A percentile compares a stretch with the other conserved stretches of the same genome.
Conservation (phyloP, 2,329 filamentous ascomycete genomes). For the Myrmaecium sp. region DNA sequence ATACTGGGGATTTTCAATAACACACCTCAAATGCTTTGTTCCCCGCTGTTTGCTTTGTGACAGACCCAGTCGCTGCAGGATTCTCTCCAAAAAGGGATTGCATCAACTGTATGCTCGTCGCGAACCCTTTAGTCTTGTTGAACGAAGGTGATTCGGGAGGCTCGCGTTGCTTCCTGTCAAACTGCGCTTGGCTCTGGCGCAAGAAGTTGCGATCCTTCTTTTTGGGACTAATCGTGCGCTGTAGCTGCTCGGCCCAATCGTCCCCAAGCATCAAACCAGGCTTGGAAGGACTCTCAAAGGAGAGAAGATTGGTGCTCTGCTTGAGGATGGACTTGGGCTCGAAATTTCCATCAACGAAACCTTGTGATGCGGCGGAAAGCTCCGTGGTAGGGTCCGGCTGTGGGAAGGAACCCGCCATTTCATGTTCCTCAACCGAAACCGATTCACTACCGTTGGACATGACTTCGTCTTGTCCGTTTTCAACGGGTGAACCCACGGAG, state of each 20-base stretch:
- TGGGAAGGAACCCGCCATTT: conserved; percentile 63
- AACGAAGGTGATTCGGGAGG: conserved; percentile 12
- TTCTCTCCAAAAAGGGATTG: conserved; percentile 69
- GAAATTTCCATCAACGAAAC: conserved; percentile 13
- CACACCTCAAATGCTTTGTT: conserved; percentile 98
- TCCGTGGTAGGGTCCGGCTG: conserved; percentile 61
- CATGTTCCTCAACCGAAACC: conserved; percentile 52
- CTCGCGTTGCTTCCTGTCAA: conserved; percentile 18
- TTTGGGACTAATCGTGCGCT: conserved; percentile 82
- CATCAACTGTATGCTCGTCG: conserved; percentile 89
- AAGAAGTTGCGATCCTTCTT: conserved; percentile 75
- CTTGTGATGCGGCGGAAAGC: conserved; percentile 33
- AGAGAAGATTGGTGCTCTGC: conserved; percentile 15
- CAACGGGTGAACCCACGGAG: conserved; percentile 63
- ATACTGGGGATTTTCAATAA: conserved; percentile 31
- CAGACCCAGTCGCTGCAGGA: conserved; percentile 22
- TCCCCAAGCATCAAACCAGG: conserved; percentile 43
- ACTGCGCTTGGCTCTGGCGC: conserved; percentile 42
- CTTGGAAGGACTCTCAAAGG: conserved; percentile 36
- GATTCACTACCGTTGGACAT: conserved; percentile 48
- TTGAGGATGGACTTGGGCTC: conserved; percentile 34
- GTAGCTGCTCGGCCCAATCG: conserved; percentile 86
- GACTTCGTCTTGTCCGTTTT: conserved; percentile 40
- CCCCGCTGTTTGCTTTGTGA: conserved; percentile 43
- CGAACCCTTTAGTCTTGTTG: conserved; percentile 42